A percentile compares a stretch with the other conserved stretches of the same genome.
phyloP scores from a whole-genome alignment of 1,284 basidiomycete genomes.

The Apiotrichum mycotoxinovorans region DNA sequence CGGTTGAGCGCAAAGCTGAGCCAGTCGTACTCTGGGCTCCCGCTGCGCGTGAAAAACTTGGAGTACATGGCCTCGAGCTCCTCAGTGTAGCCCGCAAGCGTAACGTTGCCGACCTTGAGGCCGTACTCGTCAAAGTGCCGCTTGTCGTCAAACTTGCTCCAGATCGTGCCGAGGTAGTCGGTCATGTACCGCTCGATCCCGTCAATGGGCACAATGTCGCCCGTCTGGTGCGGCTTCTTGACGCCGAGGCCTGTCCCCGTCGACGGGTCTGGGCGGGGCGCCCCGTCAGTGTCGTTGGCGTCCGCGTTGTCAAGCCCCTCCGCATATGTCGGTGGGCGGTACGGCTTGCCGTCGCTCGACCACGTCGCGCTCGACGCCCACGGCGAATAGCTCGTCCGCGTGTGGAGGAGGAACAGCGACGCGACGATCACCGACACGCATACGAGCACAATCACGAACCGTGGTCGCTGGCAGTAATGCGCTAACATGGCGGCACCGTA shows the following conservation, averaged over 20 bases:
- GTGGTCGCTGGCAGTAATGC: neutral
- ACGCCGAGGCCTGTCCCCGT: neutral
- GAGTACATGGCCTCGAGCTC: constrained; percentile 27
- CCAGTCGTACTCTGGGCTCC: constrained; percentile 16
- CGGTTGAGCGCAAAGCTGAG: constrained; percentile 24
- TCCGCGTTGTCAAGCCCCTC: neutral
- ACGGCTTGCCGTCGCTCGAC: neutral
- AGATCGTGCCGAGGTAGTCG: neutral
- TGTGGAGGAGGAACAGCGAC: neutral
- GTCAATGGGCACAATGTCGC: neutral
- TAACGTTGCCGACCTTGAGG: constrained; percentile 4
- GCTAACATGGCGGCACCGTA: too few species aligned
- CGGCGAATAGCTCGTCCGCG: neutral
- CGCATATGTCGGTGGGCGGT: neutral
- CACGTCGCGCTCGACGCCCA: neutral
- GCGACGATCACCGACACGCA: neutral
- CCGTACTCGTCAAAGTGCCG: neutral
- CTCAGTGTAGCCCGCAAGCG: constrained; percentile 22
- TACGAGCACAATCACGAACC: neutral
- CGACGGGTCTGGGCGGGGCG: neutral
- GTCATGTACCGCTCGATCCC: neutral
- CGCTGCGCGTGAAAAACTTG: constrained; percentile 21
- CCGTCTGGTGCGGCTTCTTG: neutral
- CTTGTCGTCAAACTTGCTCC: neutral
- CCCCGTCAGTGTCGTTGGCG: neutral